Percentiles rank a stretch among this genome's conserved stretches.
phyloP scores from a whole-genome alignment of 2,329 filamentous ascomycete genomes.

The Botryosphaeria agaves region DNA sequence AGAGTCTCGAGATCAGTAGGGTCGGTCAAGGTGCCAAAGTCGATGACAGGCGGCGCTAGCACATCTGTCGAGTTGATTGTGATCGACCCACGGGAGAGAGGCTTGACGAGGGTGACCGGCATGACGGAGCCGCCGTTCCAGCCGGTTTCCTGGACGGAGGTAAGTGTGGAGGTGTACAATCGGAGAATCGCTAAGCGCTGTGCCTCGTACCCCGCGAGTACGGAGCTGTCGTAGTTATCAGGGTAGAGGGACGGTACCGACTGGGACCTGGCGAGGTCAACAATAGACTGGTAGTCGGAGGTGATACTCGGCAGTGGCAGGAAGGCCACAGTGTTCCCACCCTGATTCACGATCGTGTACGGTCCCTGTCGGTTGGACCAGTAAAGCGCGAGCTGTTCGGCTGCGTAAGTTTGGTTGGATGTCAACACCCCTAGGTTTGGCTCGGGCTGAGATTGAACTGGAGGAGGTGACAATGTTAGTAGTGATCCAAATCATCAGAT shows the following conservation, averaged over 20 bases:
- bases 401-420: constrained; percentile 11
- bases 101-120: constrained; percentile 16
- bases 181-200: constrained; percentile 10
- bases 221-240: constrained; percentile 5
- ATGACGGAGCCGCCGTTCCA: constrained; percentile 11
- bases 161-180: constrained; percentile 9
- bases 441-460: background rate
- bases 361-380: constrained; percentile 10
- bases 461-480: background rate
- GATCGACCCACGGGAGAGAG: constrained; percentile 19
- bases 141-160: constrained; percentile 15
- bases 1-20: constrained; percentile 19
- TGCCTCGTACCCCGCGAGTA: constrained; percentile 11
- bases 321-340: constrained; percentile 7
- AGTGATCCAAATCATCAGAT: background rate
- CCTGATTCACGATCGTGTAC: constrained; percentile 7
- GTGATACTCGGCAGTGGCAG: constrained; percentile 9
- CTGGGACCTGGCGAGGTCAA: constrained; percentile 5
- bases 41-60: constrained; percentile 12
- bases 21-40: constrained; percentile 17
- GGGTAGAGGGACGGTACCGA: constrained; percentile 4
- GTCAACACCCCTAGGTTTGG: constrained; percentile 3
- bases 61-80: constrained; percentile 18
- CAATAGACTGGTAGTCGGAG: constrained; percentile 5
- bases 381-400: constrained; percentile 12